Evolutionary conservation across 192 early-diverging fungal genomes (phyloP).

Genomic region (Mortierella alpina): DNA sequence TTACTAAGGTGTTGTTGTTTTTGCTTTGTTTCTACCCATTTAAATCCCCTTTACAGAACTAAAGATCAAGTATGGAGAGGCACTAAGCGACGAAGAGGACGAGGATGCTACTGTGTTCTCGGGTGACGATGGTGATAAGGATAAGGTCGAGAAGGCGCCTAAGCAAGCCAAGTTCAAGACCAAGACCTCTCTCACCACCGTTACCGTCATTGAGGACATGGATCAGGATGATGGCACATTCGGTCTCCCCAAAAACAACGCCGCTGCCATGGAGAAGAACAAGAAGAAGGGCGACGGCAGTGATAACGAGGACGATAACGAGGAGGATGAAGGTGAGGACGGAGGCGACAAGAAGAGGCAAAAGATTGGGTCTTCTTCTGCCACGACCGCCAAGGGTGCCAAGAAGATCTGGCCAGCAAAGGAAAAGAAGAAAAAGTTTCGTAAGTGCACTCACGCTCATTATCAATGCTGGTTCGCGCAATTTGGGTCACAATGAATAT

Average conservation of each 20-base stretch:
- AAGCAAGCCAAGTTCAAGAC: constrained; percentile 67
- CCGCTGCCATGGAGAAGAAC: constrained; percentile 25
- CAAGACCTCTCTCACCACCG: constrained; percentile 70
- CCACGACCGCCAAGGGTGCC: constrained; percentile 36
- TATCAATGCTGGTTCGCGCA: neutral
- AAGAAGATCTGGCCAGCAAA: constrained; percentile 22
- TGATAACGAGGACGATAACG: neutral
- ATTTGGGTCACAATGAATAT: neutral
- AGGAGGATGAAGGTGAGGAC: constrained; percentile 21
- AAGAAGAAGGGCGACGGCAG: constrained; percentile 1
- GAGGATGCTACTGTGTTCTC: constrained; percentile 53
- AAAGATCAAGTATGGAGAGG: constrained; percentile 51
- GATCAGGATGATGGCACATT: constrained; percentile 63
- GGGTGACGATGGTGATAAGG: constrained; percentile 32
- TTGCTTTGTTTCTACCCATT: neutral
- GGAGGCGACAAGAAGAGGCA: constrained; percentile 30
- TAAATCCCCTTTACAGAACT: constrained; percentile 13
- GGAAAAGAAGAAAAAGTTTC: constrained; percentile 54
- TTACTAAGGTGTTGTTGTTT: neutral
- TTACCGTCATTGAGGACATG: constrained; percentile 77
- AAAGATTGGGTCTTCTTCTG: constrained; percentile 38
- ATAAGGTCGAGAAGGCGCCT: constrained; percentile 45
- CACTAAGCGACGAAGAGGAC: constrained; percentile 51
- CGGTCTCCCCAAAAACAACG: constrained; percentile 33
- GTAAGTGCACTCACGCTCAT: constrained; percentile 18